Evolutionary conservation across 2,329 filamentous ascomycete species (phyloP).

Genomic region (Hypoxylon sp.): DNA sequence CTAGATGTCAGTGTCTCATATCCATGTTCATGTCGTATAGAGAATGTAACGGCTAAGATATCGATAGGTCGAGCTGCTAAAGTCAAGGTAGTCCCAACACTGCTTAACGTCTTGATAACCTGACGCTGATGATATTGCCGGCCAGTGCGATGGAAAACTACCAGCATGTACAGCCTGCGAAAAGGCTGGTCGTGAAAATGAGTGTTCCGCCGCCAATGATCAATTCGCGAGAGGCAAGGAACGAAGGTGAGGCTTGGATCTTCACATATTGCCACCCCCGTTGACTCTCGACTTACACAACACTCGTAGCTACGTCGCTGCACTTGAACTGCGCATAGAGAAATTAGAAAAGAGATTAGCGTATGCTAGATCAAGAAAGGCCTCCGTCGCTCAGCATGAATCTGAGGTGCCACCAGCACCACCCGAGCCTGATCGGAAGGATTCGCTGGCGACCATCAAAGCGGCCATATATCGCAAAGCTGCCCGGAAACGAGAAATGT

Average conservation of each 20-base stretch:
- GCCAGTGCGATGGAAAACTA: constrained; percentile 92
- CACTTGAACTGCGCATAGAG: constrained; percentile 91
- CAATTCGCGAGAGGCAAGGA: constrained; percentile 97
- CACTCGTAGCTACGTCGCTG: constrained; percentile 83
- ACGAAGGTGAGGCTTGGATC: constrained; percentile 71
- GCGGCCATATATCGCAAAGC: constrained; percentile 76
- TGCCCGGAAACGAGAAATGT: constrained; percentile 78
- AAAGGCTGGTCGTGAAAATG: constrained; percentile 85
- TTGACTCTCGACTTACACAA: constrained; percentile 17
- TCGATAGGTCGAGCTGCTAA: constrained; percentile 82
- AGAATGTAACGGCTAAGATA: constrained; percentile 40
- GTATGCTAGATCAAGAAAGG: constrained; percentile 78
- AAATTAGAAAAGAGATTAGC: constrained; percentile 84
- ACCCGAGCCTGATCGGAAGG: constrained; percentile 69
- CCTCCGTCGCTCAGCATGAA: constrained; percentile 77
- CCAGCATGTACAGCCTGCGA: constrained; percentile 97
- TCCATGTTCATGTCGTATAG: constrained; percentile 14
- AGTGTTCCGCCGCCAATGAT: constrained; percentile 95
- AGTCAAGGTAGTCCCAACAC: constrained; percentile 75
- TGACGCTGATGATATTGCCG: constrained; percentile 53
- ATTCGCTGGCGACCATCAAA: constrained; percentile 73
- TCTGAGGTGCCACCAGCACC: constrained; percentile 62
- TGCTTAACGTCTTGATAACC: constrained; percentile 11
- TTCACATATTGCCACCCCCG: constrained; percentile 10
- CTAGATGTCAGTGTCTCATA: constrained; percentile 70